Evolutionary conservation across 805 yeast genomes (phyloP), one percentile per base, ranked within the genome.

Genomic region (Diddensiella transvaalensis): DNA sequence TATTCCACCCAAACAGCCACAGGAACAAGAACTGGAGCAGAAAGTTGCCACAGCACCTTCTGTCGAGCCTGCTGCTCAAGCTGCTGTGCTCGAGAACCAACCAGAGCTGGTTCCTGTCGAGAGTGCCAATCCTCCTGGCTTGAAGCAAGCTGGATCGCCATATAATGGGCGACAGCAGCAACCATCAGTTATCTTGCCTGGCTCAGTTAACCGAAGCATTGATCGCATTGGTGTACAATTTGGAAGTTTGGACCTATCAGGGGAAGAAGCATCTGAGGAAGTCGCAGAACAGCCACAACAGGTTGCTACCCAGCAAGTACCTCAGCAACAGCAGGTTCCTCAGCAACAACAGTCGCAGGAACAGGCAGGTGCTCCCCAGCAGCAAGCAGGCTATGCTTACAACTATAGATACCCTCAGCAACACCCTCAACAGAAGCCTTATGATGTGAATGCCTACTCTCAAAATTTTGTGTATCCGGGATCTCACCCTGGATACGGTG

Each of bases 141-240:
- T 42, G 40, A 10, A 57, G 59, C 54, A 63, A 13, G 32, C 32
- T 13, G 8, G 11, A 8, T 26, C 32, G 13, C 32, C 32, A 8
- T 26, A 26, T 26, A 26, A 26, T 26, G 32, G 32, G 11, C 15
- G 38, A 35, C 8, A 69, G 52, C 75, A 70, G 61, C 73, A 72
- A 26, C 71, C 68, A 13, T 70, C 78, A 26, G 77, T 71, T 47
- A 71, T 80, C 26, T 75, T 82, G 62, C 86, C 86, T 54, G 69
- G 71, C 38, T 66, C 75, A 33, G 69, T 76, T 40, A 45, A 56
- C 29, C 64, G 61, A 53, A 69, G 75, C 48, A 63, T 73, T 46
- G 70, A 68, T 60, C 66, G 75, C 42, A 76, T 77, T 23, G 83
- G 81, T 54, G 80, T 82, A 36, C 80, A 83, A 29, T 81, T 82